Percentiles rank a stretch among this genome's conserved stretches.
Evolutionary conservation across 2,329 filamentous ascomycete species (phyloP).

Genomic region (Esteya vermicola): DNA sequence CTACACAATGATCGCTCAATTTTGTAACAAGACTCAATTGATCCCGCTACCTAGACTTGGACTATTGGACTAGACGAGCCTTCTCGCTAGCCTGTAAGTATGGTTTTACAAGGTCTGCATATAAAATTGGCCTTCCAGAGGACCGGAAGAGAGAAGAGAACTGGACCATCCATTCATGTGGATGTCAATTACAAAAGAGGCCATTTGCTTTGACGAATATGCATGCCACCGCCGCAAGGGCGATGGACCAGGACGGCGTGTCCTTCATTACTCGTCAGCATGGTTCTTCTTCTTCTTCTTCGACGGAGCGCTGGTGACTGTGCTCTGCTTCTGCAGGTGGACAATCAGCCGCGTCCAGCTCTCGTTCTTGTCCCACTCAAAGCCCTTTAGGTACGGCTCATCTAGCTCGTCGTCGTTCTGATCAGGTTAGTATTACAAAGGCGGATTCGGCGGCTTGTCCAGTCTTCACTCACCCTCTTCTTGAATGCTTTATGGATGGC

Average conservation of each 20-base stretch:
- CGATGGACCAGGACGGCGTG: not conserved
- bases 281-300: constrained; percentile 48
- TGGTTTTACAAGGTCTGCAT: not conserved
- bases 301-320: constrained; percentile 14
- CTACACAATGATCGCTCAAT: not conserved
- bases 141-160: not conserved
- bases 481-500: constrained; percentile 94
- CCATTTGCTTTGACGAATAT: no score
- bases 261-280: constrained; percentile 24
- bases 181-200: no score
- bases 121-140: constrained; percentile 6
- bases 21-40: constrained; percentile 4
- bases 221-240: no score
- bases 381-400: constrained; percentile 74
- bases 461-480: constrained; percentile 61
- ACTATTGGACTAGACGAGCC: no score
- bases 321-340: constrained; percentile 59
- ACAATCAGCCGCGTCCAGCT: constrained; percentile 80
- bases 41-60: constrained; percentile 3
- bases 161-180: not conserved
- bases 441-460: not conserved
- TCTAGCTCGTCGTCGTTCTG: constrained; percentile 88
- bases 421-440: not conserved
- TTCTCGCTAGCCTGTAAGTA: not conserved
- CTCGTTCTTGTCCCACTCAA: constrained; percentile 93